These are phyloP conservation scores for Pseudonitzschia multistriata DNA, from an alignment of 108 stramenopile species.

Conservation along the genomic window DNA sequence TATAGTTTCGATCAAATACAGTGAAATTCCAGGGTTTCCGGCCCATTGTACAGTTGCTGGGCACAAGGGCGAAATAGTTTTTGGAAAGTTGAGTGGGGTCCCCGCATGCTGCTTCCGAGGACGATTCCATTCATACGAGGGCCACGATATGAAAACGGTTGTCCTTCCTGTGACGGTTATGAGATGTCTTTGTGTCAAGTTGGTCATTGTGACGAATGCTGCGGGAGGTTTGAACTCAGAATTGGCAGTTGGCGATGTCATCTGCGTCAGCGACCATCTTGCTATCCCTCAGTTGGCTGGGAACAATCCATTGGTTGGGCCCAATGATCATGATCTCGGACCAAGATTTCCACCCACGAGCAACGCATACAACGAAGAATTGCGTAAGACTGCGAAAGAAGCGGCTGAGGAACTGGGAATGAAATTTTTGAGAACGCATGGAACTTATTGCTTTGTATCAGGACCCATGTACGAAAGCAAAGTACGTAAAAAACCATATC, in stretches of 20 bases:
- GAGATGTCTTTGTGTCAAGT: slow-evolving; percentile 75
- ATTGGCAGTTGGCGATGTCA: slow-evolving; percentile 87
- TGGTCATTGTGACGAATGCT: slow-evolving; percentile 90
- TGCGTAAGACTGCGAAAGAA: slow-evolving; percentile 48
- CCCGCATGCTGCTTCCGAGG: slow-evolving; percentile 86
- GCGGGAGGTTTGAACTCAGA: slow-evolving; percentile 82
- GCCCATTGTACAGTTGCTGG: slow-evolving; percentile 77
- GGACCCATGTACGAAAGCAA: slow-evolving; percentile 93
- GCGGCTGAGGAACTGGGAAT: slow-evolving; percentile 57
- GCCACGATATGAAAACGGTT: slow-evolving; percentile 83
- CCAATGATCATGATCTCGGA: slow-evolving; percentile 86
- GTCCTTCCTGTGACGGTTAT: slow-evolving; percentile 81
- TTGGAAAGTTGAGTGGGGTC: slow-evolving; percentile 65
- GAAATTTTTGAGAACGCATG: slow-evolving; percentile 55
- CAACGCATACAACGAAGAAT: slow-evolving; percentile 62
- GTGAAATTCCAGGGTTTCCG: slow-evolving; percentile 86
- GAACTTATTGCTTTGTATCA: slow-evolving; percentile 88
- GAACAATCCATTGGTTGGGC: slow-evolving; percentile 87
- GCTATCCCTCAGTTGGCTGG: slow-evolving; percentile 83
- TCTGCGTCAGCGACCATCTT: slow-evolving; percentile 84
- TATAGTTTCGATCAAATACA: slow-evolving; percentile 59
- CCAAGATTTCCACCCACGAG: slow-evolving; percentile 85
- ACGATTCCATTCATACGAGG: slow-evolving; percentile 93
- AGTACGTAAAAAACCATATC: not conserved
- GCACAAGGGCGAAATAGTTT: slow-evolving; percentile 87